Evolutionary conservation across 495 filamentous ascomycete genomes (phyloP), one percentile per base, ranked within the genome.

Genomic region (Wilcoxina mikolae): DNA sequence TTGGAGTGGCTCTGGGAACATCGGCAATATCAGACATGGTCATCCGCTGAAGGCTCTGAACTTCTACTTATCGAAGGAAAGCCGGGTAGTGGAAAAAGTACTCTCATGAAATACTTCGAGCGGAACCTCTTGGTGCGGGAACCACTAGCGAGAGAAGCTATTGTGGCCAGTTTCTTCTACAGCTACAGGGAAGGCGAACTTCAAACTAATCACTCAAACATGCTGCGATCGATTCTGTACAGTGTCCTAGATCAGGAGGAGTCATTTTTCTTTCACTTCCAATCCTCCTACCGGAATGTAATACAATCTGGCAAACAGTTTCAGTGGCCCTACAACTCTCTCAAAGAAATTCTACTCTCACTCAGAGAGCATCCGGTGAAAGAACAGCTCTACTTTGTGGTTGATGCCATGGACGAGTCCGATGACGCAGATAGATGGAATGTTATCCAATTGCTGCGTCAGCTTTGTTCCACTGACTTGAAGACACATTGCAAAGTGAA

Each of bases 31-130:
- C 23, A 42, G 2, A 29, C 24, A 17, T 56, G 55, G 55, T 44
- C 17, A 0, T n/a, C 12, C 4, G n/a, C 41, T 2, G 24, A 33
- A 10, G 24, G 9, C 11, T 39, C 48, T 5, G 15, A 9, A 10
- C 26, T 56, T n/a, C 26, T 56, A 10, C 26, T 25, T 20, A 33
- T 56, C 35, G 26, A 52, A 53, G 55, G 55, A 3, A 56, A 56
- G 11, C 55, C 55, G 1, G 55, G 55, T 15, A 44, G 55, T 35
- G 55, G 55, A 0, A 56, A 56, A 53, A 56, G 47, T 25, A 56
- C 55, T 9, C 49, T 56, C 23, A 10, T 24, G 2, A 39, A 51
- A 27, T 53, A 51, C 26, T 33, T 53, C 46, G 12, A 12, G 4
- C 15, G 38, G 11, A 51, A 51, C 23, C 17, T 48, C 25, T 5